phyloP scores from a whole-genome alignment of 306 rosid species.

The Acacia melanoxylon region DNA sequence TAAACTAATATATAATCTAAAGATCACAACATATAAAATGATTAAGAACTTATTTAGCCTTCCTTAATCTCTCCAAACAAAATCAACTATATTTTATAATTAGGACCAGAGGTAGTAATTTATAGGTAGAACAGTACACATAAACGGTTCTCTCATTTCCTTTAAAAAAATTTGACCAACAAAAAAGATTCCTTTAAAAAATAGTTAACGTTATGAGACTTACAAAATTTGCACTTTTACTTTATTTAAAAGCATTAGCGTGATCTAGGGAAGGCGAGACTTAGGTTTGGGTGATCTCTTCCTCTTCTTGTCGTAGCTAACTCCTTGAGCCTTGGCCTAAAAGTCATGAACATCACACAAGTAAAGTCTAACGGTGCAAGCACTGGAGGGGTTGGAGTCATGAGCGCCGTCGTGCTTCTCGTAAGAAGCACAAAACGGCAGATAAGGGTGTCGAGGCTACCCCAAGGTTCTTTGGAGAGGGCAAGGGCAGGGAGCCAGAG shows the following conservation, averaged over 20 bases:
- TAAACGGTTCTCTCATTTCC: no score
- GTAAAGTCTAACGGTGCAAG: constrained; percentile 66
- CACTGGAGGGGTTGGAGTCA: constrained; percentile 71
- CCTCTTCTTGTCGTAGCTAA: constrained; percentile 88
- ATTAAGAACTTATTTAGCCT: no score
- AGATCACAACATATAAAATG: no score
- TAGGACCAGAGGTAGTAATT: no score
- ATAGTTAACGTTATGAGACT: no score
- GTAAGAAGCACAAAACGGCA: constrained; percentile 89
- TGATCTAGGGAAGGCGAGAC: neutral
- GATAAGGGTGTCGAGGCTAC: constrained; percentile 87
- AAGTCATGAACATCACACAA: constrained; percentile 87
- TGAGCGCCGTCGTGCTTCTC: constrained; percentile 73
- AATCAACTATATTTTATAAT: no score
- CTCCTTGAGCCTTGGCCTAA: constrained; percentile 85
- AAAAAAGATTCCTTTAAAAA: no score
- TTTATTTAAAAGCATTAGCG: neutral
- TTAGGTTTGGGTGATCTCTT: constrained; percentile 71
- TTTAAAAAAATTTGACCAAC: no score
- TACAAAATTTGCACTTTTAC: no score
- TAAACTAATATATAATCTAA: no score
- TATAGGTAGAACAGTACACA: no score
- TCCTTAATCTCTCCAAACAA: no score
- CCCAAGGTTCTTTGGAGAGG: constrained; percentile 92
- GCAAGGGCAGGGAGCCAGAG: constrained; percentile 89